These are phyloP conservation scores for Cynara cardunculus DNA, from an alignment of 129 eudicot species.

Conservation along the genomic window DNA sequence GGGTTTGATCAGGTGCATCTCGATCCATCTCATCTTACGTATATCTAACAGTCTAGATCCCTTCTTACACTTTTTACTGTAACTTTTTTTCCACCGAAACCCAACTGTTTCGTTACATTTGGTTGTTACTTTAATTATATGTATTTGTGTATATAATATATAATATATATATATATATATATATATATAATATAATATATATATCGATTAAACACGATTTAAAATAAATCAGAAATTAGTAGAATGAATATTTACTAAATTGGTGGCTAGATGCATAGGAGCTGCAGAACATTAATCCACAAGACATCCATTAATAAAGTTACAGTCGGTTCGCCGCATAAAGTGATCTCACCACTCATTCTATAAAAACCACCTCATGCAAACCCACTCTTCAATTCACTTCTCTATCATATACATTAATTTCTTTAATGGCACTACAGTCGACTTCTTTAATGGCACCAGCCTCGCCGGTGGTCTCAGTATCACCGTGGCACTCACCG, in stretches of 20 bases:
- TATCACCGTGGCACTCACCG: constrained; percentile 50
- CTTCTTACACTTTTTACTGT: too few relatives aligned
- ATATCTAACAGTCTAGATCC: too few relatives aligned
- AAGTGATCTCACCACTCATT: background rate
- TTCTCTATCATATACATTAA: background rate
- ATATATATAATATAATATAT: too few relatives aligned
- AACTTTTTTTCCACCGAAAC: too few relatives aligned
- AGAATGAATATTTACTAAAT: background rate
- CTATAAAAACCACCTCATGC: constrained; percentile 21
- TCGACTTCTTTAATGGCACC: background rate
- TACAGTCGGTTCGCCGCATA: constrained; percentile 21
- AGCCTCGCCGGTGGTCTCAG: constrained; percentile 4
- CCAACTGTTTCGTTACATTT: too few relatives aligned
- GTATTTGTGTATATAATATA: too few relatives aligned
- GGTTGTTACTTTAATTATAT: too few relatives aligned
- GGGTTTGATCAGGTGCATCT: too few relatives aligned
- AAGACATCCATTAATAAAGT: background rate
- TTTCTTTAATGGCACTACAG: background rate
- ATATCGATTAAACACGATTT: too few relatives aligned
- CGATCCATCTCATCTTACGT: too few relatives aligned
- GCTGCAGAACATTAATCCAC: constrained; percentile 8
- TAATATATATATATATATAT: too few relatives aligned
- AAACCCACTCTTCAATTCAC: constrained; percentile 2
- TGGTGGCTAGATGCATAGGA: background rate
- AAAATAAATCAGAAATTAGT: background rate